Evolutionary conservation across 805 yeast genomes (phyloP).

Genomic region (Cyberlindnera lachancei): DNA sequence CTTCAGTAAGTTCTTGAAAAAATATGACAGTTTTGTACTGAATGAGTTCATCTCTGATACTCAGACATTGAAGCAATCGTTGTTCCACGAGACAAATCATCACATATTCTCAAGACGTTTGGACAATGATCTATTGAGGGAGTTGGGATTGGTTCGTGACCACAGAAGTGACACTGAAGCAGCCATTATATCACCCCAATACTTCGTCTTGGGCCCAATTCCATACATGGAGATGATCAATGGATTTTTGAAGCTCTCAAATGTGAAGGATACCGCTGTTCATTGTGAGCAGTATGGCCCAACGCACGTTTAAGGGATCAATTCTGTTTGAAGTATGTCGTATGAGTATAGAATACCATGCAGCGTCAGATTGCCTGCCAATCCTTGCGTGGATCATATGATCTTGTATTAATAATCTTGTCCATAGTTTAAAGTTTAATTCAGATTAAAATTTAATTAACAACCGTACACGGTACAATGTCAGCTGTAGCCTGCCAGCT

Average conservation of each 20-base stretch:
- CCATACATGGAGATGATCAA: slow-evolving; percentile 12
- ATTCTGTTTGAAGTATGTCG: neutral
- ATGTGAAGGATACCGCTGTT: slow-evolving; percentile 8
- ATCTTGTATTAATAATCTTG: too few species aligned
- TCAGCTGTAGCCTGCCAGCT: too few species aligned
- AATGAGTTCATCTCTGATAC: slow-evolving; percentile 10
- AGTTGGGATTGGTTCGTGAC: neutral
- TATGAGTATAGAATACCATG: too few species aligned
- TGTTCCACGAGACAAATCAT: neutral
- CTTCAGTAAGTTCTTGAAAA: slow-evolving; percentile 6
- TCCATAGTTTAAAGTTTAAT: too few species aligned
- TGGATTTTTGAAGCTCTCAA: slow-evolving; percentile 1
- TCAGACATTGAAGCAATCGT: too few species aligned
- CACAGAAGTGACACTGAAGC: too few species aligned
- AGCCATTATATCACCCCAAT: too few species aligned
- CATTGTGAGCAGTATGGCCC: slow-evolving; percentile 22
- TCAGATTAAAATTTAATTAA: too few species aligned
- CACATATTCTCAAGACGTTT: slow-evolving; percentile 1
- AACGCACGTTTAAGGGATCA: slow-evolving; percentile 7
- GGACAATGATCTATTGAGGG: slow-evolving; percentile 4
- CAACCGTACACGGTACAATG: too few species aligned
- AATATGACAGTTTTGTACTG: slow-evolving; percentile 9
- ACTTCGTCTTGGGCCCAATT: slow-evolving; percentile 20
- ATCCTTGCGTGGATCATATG: too few species aligned
- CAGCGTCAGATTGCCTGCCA: too few species aligned